Conservation (phyloP, 495 filamentous ascomycete genomes). For the Xylaria flabelliformis region DNA sequence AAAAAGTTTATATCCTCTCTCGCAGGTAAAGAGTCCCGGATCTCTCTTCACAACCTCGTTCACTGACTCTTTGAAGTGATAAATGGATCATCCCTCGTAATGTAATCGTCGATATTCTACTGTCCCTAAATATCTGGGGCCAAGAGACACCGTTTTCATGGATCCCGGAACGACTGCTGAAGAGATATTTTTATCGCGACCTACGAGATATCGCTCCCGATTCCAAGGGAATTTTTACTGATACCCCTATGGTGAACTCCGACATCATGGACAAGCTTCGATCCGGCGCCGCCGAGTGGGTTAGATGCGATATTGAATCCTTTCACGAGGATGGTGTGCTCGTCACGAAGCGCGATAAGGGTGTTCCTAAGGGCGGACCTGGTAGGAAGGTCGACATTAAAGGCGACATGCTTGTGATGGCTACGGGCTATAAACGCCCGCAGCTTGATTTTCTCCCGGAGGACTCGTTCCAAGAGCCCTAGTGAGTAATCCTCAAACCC, state of each 20-base stretch:
- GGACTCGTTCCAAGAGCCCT: slow-evolving; percentile 71
- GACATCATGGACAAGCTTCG: slow-evolving; percentile 80
- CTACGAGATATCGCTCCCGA: slow-evolving; percentile 77
- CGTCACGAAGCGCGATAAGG: slow-evolving; percentile 73
- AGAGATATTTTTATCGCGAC: slow-evolving; percentile 84
- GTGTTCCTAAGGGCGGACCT: slow-evolving; percentile 75
- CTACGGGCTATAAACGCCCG: slow-evolving; percentile 80
- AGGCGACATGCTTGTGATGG: slow-evolving; percentile 82
- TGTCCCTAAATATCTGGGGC: slow-evolving; percentile 80
- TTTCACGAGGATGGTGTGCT: slow-evolving; percentile 68
- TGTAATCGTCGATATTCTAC: slow-evolving; percentile 71
- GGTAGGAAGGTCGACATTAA: slow-evolving; percentile 66
- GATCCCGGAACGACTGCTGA: slow-evolving; percentile 78
- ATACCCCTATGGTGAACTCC: slow-evolving; percentile 86
- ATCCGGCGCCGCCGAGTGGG: slow-evolving; percentile 75
- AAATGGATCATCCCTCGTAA: slow-evolving; percentile 93
- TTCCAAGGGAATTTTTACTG: slow-evolving; percentile 74
- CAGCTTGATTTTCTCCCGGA: slow-evolving; percentile 74
- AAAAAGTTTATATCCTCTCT: slow-evolving; percentile 73
- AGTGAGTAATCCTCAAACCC: slow-evolving; percentile 35
- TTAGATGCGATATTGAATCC: slow-evolving; percentile 76
- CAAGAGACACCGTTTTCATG: slow-evolving; percentile 75
- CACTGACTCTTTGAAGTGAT: slow-evolving; percentile 50
- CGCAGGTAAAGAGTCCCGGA: slow-evolving; percentile 46
- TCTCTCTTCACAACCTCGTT: neutral